These are phyloP conservation scores for Aspergillus saccharolyticus DNA, from an alignment of 495 filamentous ascomycete species.

Conservation along the genomic window DNA sequence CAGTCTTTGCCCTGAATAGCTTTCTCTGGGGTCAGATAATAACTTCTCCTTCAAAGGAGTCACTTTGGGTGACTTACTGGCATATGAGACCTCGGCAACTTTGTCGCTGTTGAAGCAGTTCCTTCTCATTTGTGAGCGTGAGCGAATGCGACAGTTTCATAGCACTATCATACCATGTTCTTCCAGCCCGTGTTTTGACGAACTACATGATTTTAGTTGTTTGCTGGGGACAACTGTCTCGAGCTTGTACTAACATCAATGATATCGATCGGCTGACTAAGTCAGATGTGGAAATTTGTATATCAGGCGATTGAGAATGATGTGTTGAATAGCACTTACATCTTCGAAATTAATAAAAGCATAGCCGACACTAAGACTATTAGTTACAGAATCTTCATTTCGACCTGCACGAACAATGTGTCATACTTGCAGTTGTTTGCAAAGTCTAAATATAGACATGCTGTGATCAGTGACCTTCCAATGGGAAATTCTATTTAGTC, in stretches of 20 bases:
- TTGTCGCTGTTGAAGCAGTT: slow-evolving; percentile 81
- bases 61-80: slow-evolving; percentile 55
- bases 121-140: slow-evolving; percentile 33
- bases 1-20: slow-evolving; percentile 90
- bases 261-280: slow-evolving; percentile 61
- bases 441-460: slow-evolving; percentile 55
- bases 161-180: slow-evolving; percentile 53
- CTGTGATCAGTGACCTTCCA: background rate
- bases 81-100: slow-evolving; percentile 86
- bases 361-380: slow-evolving; percentile 77
- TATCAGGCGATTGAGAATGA: background rate
- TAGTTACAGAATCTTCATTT: background rate
- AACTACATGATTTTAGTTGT: slow-evolving; percentile 48
- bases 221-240: slow-evolving; percentile 8
- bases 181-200: slow-evolving; percentile 63
- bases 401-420: background rate
- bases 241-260: slow-evolving; percentile 51
- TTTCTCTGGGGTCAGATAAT: slow-evolving; percentile 29
- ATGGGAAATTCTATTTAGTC: slow-evolving; percentile 6
- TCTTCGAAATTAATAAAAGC: slow-evolving; percentile 94
- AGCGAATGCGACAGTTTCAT: background rate
- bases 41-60: slow-evolving; percentile 11
- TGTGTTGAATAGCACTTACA: too few species aligned
- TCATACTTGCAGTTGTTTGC: slow-evolving; percentile 83
- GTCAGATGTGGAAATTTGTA: slow-evolving; percentile 14